phyloP scores from a whole-genome alignment of 371 early-diverging fungal genomes.

The Haplosporangium sp. region DNA sequence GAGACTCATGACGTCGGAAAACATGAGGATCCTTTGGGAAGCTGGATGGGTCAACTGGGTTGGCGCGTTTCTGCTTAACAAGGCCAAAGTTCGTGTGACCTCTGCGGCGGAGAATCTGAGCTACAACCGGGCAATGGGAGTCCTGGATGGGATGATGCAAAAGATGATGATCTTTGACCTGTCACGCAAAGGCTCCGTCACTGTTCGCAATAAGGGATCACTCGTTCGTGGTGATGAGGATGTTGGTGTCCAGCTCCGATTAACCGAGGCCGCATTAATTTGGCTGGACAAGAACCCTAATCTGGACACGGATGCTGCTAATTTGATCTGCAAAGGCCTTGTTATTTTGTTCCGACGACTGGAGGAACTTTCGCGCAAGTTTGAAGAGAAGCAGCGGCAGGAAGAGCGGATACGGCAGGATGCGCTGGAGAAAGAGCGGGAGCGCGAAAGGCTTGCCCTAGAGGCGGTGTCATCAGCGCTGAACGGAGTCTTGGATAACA shows the following conservation, averaged over 20 bases:
- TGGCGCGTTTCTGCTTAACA: slow-evolving; percentile 46
- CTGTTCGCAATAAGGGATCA: slow-evolving; percentile 44
- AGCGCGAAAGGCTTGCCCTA: slow-evolving; percentile 38
- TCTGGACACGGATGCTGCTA: slow-evolving; percentile 50
- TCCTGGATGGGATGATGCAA: slow-evolving; percentile 55
- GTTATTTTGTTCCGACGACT: slow-evolving; percentile 42
- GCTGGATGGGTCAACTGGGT: slow-evolving; percentile 57
- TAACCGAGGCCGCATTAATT: slow-evolving; percentile 47
- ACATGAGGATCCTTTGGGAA: slow-evolving; percentile 58
- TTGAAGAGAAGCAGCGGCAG: slow-evolving; percentile 40
- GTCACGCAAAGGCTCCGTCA: slow-evolving; percentile 52
- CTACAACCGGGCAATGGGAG: slow-evolving; percentile 51
- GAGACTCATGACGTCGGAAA: slow-evolving; percentile 55
- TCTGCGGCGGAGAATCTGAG: slow-evolving; percentile 48
- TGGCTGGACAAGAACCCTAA: slow-evolving; percentile 55
- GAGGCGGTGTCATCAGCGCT: slow-evolving; percentile 46
- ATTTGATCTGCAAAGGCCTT: slow-evolving; percentile 45
- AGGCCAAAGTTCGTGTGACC: slow-evolving; percentile 46
- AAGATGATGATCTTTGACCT: slow-evolving; percentile 60
- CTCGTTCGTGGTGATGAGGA: slow-evolving; percentile 48
- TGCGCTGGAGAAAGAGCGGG: slow-evolving; percentile 27
- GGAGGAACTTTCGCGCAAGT: slow-evolving; percentile 49
- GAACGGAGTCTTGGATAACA: slow-evolving; percentile 24
- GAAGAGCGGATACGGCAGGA: slow-evolving; percentile 26
- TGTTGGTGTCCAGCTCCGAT: slow-evolving; percentile 44